Evolutionary conservation across 1,284 basidiomycete genomes (phyloP).

Genomic region (Pyrrhoderma lamaoense): DNA sequence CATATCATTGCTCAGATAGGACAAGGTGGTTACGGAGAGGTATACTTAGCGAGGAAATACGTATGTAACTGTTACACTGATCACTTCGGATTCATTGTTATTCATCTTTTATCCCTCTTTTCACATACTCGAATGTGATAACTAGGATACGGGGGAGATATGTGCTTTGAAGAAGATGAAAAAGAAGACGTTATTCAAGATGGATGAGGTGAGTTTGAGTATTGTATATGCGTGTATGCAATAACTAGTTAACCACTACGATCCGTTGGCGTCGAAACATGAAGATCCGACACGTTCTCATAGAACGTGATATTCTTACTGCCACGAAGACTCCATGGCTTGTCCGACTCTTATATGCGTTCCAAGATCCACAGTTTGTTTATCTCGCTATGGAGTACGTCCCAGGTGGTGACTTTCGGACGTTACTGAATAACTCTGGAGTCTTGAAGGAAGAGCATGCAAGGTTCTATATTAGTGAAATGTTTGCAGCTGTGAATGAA

Average conservation of each 20-base stretch:
- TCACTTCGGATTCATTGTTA: background rate
- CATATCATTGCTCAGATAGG: conserved; percentile 96
- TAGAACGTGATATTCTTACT: conserved; percentile 94
- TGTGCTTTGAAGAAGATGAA: conserved; percentile 96
- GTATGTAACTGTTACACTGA: conserved; percentile 13
- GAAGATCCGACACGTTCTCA: conserved; percentile 86
- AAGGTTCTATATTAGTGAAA: conserved; percentile 90
- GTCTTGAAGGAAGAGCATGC: conserved; percentile 95
- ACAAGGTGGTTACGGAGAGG: conserved; percentile 95
- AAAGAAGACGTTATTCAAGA: conserved; percentile 88
- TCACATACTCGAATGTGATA: background rate
- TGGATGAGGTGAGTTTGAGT: conserved; percentile 75
- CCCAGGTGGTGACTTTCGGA: conserved; percentile 93
- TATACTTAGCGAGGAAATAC: conserved; percentile 86
- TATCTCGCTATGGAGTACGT: conserved; percentile 99
- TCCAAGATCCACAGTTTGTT: conserved; percentile 84
- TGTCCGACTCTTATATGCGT: conserved; percentile 86
- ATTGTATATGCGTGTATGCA: conserved; percentile 2
- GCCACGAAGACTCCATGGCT: conserved; percentile 95
- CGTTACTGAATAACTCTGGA: conserved; percentile 91
- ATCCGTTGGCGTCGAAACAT: conserved; percentile 5
- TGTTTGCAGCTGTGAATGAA: conserved; percentile 89
- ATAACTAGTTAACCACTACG: background rate
- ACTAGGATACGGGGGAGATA: conserved; percentile 80
- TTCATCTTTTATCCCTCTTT: background rate